Base-by-base conservation (phyloP, 768 basidiomycete species). In the Amanita exitialis region DNA sequence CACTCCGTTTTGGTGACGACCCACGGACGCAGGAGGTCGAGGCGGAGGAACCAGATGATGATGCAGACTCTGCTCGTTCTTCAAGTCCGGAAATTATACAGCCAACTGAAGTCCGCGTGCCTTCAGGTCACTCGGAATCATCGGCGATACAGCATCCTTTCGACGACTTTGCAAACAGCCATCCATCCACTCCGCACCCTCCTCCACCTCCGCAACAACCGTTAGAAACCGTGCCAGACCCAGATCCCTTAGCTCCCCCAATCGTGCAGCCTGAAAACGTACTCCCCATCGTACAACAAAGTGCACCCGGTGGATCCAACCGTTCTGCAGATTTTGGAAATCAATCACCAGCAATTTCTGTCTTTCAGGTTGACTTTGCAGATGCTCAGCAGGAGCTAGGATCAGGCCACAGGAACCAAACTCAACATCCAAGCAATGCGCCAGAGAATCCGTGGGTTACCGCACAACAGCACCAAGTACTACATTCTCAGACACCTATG, bases 371-470 rank as follows among this genome's bases (percentile, higher is more conserved):
- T 30, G 59, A 64, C 6, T 65, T 73, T 35, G 68, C 70, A 8
- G 54, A 51, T n/a, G 41, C 67, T 6, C 56, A 59, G 13, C 57
- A 64, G 3, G 58, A 66, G 49, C 47, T 69, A 6, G 60, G 61
- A 34, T 59, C 54, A 36, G 56, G 60, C 25, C 49, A 51, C 20
- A 57, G 51, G 16, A 30, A 47, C 47, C 50, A 56, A n/a, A 59
- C 58, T 32, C 58, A 61, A n/a, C 43, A 44, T 13, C 49, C 58
- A 34, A 51, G 44, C 7, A 54, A 57, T n/a, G 51, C 58, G 23
- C 59, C 65, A 4, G 53, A 58, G 30, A 60, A 61, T 21, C 59
- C 59, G 45, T 74, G 71, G 72, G 68, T 72, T 9, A 69, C 69
- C 32, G 70, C 70, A 10, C 52, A 59, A 32, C 58, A 68, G 50